These are phyloP conservation scores for Pyropia haitanensis DNA, from an alignment of 23 red algal genomes.

Conservation along the genomic window DNA sequence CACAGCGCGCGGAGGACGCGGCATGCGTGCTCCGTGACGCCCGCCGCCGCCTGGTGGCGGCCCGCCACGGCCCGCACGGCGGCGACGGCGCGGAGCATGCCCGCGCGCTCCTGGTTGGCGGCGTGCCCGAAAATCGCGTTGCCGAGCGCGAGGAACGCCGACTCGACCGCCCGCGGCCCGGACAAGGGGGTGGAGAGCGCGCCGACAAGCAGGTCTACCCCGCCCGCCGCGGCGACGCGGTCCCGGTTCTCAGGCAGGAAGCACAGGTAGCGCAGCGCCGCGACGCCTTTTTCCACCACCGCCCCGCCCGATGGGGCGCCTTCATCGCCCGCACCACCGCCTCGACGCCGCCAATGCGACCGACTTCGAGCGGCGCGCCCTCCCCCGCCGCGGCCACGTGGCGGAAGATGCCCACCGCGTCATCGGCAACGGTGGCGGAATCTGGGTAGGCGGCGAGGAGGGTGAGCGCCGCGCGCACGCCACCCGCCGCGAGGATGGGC, in stretches of 20 bases:
- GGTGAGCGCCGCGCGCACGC: slow-evolving; percentile 17
- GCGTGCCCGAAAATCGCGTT: slow-evolving; percentile 49
- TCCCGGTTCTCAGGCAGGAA: slow-evolving; percentile 51
- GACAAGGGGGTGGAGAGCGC: slow-evolving; percentile 7
- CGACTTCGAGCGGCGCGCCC: slow-evolving; percentile 27
- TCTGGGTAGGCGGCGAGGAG: slow-evolving; percentile 30
- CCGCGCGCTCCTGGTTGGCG: slow-evolving; percentile 31
- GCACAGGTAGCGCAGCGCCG: slow-evolving; percentile 46
- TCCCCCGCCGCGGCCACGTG: slow-evolving; percentile 35
- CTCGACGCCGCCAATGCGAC: slow-evolving; percentile 28
- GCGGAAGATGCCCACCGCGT: slow-evolving; percentile 42
- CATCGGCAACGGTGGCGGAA: slow-evolving; percentile 46
- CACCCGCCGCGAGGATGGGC: slow-evolving; percentile 25
- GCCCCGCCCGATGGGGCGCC: slow-evolving; percentile 19
- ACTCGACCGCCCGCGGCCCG: slow-evolving; percentile 19
- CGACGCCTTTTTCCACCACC: slow-evolving; percentile 43
- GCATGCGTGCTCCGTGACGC: slow-evolving; percentile 58
- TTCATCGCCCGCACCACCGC: slow-evolving; percentile 28
- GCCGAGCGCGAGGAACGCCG: slow-evolving; percentile 45
- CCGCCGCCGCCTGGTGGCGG: slow-evolving; percentile 9
- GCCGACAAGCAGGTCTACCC: slow-evolving; percentile 38
- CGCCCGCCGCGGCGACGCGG: slow-evolving; percentile 6
- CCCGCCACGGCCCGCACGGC: slow-evolving; percentile 32
- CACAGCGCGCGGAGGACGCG: slow-evolving; percentile 47
- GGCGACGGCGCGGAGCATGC: slow-evolving; percentile 21